Base-by-base conservation (phyloP, 2,329 filamentous ascomycete genomes). In the Coniochaeta sp. region DNA sequence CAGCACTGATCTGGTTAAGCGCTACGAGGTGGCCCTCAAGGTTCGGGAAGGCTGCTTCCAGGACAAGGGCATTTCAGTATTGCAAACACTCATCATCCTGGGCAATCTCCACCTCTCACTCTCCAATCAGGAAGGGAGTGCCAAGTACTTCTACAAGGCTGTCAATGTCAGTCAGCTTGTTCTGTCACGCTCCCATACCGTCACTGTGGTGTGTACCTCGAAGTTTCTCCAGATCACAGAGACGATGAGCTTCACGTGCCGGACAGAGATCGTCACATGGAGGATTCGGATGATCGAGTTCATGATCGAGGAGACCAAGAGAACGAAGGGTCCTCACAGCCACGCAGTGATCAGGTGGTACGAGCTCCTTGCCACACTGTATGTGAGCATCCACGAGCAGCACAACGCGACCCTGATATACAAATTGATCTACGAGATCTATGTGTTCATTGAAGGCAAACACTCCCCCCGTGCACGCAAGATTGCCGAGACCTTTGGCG, bases 21-120 rank as follows among this genome's bases (percentile, higher is more conserved):
- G 68, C 3, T 69, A 74, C 31, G 69, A 73, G 28, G 64, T 76
- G 3, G 68, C 72, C 1, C 69, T 76, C 8, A 70, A 67, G 9
- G 69, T 76, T 38, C 70, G 72, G 6, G 68, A 71, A 47, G 61
- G 71, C 2, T 73, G 71, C 58, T 73, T 76, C 28, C 72, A 71
- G 4, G 69, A 73, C 61, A 69, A 73, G 60, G 71, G 75, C 44
- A 60, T 67, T 6, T 64, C 68, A 0, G 73, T 76, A 0, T 64
- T 76, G 6, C 74, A 76, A 65, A 72, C 64, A 6, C 63, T 76
- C 33, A 71, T 76, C 36, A 68, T 70, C 6, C 67, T 77, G 26
- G 74, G 72, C 11, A 69, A 68, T 26, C 63, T 74, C 0, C 71
- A 76, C 14, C 64, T 67, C 24, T 59, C 62, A 0, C 61, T 66